These are phyloP conservation scores for Corynascus novoguineensis DNA, from an alignment of 495 filamentous ascomycete species.

Conservation along the genomic window DNA sequence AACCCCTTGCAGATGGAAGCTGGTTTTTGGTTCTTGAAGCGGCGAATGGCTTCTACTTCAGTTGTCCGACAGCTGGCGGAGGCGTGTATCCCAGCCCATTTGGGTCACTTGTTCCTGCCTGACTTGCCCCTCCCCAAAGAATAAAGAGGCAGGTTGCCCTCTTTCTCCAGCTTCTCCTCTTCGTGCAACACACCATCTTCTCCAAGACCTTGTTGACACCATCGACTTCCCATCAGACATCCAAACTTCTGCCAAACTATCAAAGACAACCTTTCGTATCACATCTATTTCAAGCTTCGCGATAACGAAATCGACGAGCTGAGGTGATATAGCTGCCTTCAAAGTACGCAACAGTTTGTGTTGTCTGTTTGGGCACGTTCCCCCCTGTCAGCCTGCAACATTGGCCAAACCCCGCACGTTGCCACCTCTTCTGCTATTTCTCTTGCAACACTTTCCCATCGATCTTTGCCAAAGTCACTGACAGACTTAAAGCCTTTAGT, in stretches of 20 bases:
- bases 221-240: not conserved
- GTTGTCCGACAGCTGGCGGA: constrained; percentile 5
- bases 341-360: constrained; percentile 3
- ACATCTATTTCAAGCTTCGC: not conserved
- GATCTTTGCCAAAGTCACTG: too few relatives aligned
- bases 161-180: constrained; percentile 14
- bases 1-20: not conserved
- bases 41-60: not conserved
- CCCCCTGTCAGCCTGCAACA: too few relatives aligned
- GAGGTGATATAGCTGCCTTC: not conserved
- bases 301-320: not conserved
- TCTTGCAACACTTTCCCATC: not conserved
- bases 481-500: too few relatives aligned
- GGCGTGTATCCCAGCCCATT: not conserved
- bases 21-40: not conserved
- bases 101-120: constrained; percentile 5
- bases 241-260: not conserved
- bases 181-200: constrained; percentile 16
- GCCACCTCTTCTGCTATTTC: not conserved
- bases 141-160: constrained; percentile 21
- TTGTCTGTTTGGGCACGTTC: not conserved
- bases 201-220: constrained; percentile 8
- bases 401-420: not conserved
- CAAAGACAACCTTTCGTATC: not conserved
- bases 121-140: too few relatives aligned